These are phyloP conservation scores for Brachypodium distachyon DNA, from an alignment of 202 grass and related monocot genomes.

Conservation along the genomic window DNA sequence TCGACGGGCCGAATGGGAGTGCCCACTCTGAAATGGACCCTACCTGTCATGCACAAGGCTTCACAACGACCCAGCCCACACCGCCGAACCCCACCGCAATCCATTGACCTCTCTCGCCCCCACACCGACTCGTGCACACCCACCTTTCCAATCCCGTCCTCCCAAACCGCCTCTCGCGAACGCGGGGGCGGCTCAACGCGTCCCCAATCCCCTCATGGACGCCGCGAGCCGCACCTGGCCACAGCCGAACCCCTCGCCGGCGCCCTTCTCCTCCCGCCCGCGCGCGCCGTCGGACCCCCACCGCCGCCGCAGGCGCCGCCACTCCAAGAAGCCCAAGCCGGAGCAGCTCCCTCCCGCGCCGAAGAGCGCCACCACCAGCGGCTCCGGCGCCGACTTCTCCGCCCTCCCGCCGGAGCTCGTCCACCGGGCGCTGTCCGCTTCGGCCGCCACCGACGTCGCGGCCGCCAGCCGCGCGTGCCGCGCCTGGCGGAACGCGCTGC, in stretches of 20 bases:
- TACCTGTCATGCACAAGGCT: neutral
- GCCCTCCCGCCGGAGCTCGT: constrained; percentile 52
- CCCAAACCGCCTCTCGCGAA: neutral
- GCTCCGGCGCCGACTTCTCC: constrained; percentile 16
- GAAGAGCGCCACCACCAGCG: neutral
- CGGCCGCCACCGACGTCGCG: constrained; percentile 33
- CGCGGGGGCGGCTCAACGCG: neutral
- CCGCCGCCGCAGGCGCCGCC: neutral
- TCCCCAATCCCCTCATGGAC: constrained; percentile 11
- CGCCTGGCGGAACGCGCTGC: constrained; percentile 54
- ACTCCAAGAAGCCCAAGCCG: constrained; percentile 17
- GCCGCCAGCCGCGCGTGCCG: constrained; percentile 45
- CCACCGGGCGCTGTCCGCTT: constrained; percentile 13
- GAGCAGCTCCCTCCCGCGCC: neutral
- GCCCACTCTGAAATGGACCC: neutral
- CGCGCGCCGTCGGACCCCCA: neutral
- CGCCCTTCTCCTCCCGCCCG: constrained; percentile 29
- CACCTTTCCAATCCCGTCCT: neutral
- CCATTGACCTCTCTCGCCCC: neutral
- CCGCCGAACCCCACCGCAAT: neutral
- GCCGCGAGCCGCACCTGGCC: constrained; percentile 45
- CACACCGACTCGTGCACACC: neutral
- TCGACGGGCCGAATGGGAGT: neutral
- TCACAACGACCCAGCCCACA: neutral
- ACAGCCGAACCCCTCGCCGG: constrained; percentile 27